phyloP scores from a whole-genome alignment of 129 eudicot genomes.

The Ambrosia artemisiifolia region DNA sequence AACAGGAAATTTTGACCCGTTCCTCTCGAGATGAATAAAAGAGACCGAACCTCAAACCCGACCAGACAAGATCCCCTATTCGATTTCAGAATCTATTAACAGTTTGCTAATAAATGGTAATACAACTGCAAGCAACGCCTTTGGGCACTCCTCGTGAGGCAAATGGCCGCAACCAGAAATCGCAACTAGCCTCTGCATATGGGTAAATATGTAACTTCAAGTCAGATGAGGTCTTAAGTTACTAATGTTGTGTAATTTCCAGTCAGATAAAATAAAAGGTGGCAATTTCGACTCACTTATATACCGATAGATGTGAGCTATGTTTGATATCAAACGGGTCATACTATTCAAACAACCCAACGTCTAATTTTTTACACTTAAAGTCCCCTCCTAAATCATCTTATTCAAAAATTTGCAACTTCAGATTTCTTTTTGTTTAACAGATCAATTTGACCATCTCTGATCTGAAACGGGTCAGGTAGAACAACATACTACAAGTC shows the following conservation, averaged over 20 bases:
- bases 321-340: not conserved
- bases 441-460: too few species aligned
- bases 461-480: too few species aligned
- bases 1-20: conserved; percentile 27
- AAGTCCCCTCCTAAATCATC: not conserved
- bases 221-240: not conserved
- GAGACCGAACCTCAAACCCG: conserved; percentile 3
- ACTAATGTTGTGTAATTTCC: not conserved
- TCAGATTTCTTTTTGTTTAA: not conserved
- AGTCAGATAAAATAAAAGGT: too few species aligned
- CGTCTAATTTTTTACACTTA: not conserved
- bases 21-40: conserved; percentile 31
- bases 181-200: conserved; percentile 83
- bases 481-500: too few species aligned
- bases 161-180: conserved; percentile 98
- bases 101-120: conserved; percentile 73
- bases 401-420: not conserved
- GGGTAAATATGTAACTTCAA: not conserved
- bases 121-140: conserved; percentile 85
- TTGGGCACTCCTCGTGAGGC: conserved; percentile 98
- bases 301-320: not conserved
- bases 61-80: conserved; percentile 18
- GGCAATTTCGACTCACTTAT: not conserved
- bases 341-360: not conserved
- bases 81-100: conserved; percentile 41